Base-by-base conservation (phyloP, 345 rosid species). In the Populus euphratica region DNA sequence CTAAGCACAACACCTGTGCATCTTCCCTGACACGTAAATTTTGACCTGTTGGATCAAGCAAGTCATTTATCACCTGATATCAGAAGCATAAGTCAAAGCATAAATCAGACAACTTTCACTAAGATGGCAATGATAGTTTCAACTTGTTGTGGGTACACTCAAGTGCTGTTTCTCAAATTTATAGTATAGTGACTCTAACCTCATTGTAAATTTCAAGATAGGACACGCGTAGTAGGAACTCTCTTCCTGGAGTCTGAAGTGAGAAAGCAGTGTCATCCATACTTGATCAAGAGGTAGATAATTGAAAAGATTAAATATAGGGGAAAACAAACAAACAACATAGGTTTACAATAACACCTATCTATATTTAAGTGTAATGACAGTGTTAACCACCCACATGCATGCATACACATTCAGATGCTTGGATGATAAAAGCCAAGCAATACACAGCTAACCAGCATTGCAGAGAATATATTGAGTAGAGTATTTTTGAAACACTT, bases 21-120 rank as follows among this genome's bases (percentile, higher is more conserved):
- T 96, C 99, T 87, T 96, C 99, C 87, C 99, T 92, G 61, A 96
- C 92, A 1, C 98, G 99, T 90, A 96, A 91, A 87, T 96, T 94
- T 88, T 96, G 99, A 79, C 99, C 98, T 0, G 94, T 94, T 77
- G 99, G 99, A 90, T 96, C 97, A 82, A 94, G 97, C 78, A 96
- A 89, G 89, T 96, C 99, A 83, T 96, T 96, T 85, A 96, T 94
- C 87, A 96, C 98, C 99, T 96, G 89, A 81, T 47, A 83, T 74
- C 76, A 85, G 73, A 75, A 77, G 78, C 70, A 76, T 8, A 54
- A 17, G 78, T 69, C 50, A 41, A 76, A 52, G 77, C 59, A 77
- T 36, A 47, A 33, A 79, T 77, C 74, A 75, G 49, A 74, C 56
- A 50, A 69, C 61, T 56, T 36, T 35, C 18, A 27, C 41, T 11